phyloP scores from a whole-genome alignment of 768 basidiomycete species.

The Tulasnella sp. region DNA sequence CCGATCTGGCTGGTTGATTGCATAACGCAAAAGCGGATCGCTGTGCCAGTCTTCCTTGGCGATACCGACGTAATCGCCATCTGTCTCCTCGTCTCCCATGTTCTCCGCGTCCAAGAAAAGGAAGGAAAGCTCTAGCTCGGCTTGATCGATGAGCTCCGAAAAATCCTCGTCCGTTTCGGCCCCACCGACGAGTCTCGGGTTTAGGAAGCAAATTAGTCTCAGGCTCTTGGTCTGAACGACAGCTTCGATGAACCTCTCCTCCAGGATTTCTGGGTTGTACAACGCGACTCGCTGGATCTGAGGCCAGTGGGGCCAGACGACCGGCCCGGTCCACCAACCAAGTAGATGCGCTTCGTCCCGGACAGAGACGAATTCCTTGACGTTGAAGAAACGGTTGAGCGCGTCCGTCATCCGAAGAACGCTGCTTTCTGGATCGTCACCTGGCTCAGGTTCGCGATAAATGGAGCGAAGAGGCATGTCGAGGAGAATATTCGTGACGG shows the following conservation, averaged over 20 bases:
- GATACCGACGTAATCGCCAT: conserved; percentile 7
- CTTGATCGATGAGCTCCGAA: conserved; percentile 10
- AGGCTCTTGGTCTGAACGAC: conserved; percentile 42
- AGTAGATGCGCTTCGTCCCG: conserved; percentile 11
- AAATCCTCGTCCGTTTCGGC: background rate
- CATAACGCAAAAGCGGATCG: conserved; percentile 1
- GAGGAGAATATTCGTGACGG: conserved; percentile 11
- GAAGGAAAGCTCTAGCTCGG: background rate
- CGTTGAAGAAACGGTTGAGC: background rate
- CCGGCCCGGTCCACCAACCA: conserved; percentile 11
- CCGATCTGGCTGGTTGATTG: background rate
- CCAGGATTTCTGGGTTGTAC: conserved; percentile 41
- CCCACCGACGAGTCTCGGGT: conserved; percentile 6
- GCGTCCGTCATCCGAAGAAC: background rate
- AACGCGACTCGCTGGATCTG: conserved; percentile 34
- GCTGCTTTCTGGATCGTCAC: background rate
- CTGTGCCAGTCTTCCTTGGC: background rate
- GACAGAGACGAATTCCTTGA: conserved; percentile 20
- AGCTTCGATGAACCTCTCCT: conserved; percentile 43
- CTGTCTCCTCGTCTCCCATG: conserved; percentile 18
- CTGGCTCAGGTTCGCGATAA: background rate
- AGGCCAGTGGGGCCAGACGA: conserved; percentile 1
- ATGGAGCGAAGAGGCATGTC: conserved; percentile 12
- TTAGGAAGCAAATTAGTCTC: background rate
- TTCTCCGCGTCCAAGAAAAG: conserved; percentile 23